phyloP scores from a whole-genome alignment of 106 monocot genomes.

The Dendrobium huoshanense region DNA sequence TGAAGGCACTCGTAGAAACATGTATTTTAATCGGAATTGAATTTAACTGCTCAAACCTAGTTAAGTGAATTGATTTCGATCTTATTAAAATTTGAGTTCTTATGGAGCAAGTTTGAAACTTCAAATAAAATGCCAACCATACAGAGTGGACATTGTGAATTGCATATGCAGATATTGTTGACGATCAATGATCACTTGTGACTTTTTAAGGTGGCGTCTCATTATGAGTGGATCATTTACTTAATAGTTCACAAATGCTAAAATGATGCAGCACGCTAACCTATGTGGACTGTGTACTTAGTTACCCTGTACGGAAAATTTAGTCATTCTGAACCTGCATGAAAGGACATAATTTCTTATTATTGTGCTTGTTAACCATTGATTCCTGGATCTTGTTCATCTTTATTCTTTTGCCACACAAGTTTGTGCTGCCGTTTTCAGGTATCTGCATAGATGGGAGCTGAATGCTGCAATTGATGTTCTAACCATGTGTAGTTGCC shows the following conservation, averaged over 20 bases:
- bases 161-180: background rate
- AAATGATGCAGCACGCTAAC: background rate
- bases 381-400: background rate
- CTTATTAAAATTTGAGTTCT: background rate
- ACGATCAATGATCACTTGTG: background rate
- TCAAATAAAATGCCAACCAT: background rate
- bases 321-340: background rate
- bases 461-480: constrained; percentile 81
- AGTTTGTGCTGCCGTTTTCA: constrained; percentile 10
- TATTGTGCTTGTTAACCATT: background rate
- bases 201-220: background rate
- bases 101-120: background rate
- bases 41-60: background rate
- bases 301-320: background rate
- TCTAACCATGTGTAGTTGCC: constrained; percentile 87
- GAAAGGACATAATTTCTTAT: background rate
- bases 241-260: background rate
- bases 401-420: background rate
- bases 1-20: too few relatives aligned
- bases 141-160: background rate
- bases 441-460: constrained; percentile 78
- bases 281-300: background rate
- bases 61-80: background rate
- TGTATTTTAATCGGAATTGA: background rate
- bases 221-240: background rate